These are phyloP conservation scores for Hypoxylon sp. DNA, from an alignment of 2,329 filamentous ascomycete genomes.

Conservation along the genomic window DNA sequence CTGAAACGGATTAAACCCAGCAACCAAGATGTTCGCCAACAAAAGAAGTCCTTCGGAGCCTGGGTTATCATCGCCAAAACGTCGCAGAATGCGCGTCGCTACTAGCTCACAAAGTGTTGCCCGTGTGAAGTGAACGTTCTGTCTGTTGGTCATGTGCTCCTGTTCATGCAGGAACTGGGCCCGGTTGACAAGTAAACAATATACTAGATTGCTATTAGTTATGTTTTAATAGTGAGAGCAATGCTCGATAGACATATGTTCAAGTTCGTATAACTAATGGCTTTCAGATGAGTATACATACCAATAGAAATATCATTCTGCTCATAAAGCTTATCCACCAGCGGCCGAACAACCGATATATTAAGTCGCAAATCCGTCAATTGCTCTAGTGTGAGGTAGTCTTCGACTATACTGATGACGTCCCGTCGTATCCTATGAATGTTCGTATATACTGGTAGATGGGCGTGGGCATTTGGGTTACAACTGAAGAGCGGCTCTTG, in stretches of 20 bases:
- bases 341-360: slow-evolving; percentile 80
- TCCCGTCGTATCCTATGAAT: slow-evolving; percentile 80
- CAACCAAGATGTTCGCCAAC: slow-evolving; percentile 83
- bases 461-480: slow-evolving; percentile 70
- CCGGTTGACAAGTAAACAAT: slow-evolving; percentile 86
- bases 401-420: slow-evolving; percentile 74
- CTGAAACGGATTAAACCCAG: slow-evolving; percentile 88
- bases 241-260: not conserved
- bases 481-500: slow-evolving; percentile 66
- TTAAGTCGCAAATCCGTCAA: slow-evolving; percentile 86
- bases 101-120: slow-evolving; percentile 86
- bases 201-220: slow-evolving; percentile 66
- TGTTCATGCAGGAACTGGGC: slow-evolving; percentile 85
- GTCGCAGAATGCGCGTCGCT: slow-evolving; percentile 81
- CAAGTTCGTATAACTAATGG: not conserved
- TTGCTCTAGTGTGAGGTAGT: slow-evolving; percentile 78
- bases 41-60: slow-evolving; percentile 79
- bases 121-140: slow-evolving; percentile 84
- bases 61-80: slow-evolving; percentile 83
- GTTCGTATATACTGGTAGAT: slow-evolving; percentile 81
- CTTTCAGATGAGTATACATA: slow-evolving; percentile 55
- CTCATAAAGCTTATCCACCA: slow-evolving; percentile 88
- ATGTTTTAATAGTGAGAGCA: slow-evolving; percentile 28
- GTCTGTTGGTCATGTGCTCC: slow-evolving; percentile 79
- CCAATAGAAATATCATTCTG: slow-evolving; percentile 83